Evolutionary conservation across 768 basidiomycete species (phyloP), one percentile per base, ranked within the genome.

Genomic region (Boletus subparvulus): DNA sequence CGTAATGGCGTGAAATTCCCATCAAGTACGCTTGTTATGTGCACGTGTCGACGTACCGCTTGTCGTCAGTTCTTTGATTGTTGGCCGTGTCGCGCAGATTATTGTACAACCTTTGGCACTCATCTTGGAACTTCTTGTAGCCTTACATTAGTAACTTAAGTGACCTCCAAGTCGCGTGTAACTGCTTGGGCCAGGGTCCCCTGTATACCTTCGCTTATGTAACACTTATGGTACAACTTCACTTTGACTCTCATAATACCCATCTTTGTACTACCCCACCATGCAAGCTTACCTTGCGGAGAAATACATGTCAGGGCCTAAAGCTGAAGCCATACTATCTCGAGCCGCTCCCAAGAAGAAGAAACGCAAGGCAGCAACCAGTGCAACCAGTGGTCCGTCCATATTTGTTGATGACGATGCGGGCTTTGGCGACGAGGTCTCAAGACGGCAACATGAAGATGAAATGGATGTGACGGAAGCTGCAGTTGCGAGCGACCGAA

Each of bases 251-350:
- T 36, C 14, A 35, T 36, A 36, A 14, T 36, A 36, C 35, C 35
- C 35, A 14, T 36, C 13, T 13, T 13, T 14, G 35, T 36, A 36
- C 14, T 36, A 36, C 35, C 35, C 10, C 35, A 35, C 35, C 30
- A 80, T 95, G 77, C 87, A 93, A 70, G 79, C 90, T 24, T 95
- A 95, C 70, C 81, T 95, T 17, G 92, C 92, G 0, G 82, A 87
- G 61, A 92, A 91, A 60, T 98, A 98, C 77, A 96, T 98, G 94
- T 87, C 94, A 6, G 96, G 96, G 1, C 85, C 92, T 0, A 98
- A 98, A 66, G 94, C 95, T 3, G 96, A 98, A 63, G 94, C 93
- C 7, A 98, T 98, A 60, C 79, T 98, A 9, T 78, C 94, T 4
- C 83, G 84, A 44, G 71, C 81, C 0, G 77, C 74, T 3, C 74